Evolutionary conservation across 2,329 filamentous ascomycete species (phyloP).

Genomic region (Microdochium nivale): DNA sequence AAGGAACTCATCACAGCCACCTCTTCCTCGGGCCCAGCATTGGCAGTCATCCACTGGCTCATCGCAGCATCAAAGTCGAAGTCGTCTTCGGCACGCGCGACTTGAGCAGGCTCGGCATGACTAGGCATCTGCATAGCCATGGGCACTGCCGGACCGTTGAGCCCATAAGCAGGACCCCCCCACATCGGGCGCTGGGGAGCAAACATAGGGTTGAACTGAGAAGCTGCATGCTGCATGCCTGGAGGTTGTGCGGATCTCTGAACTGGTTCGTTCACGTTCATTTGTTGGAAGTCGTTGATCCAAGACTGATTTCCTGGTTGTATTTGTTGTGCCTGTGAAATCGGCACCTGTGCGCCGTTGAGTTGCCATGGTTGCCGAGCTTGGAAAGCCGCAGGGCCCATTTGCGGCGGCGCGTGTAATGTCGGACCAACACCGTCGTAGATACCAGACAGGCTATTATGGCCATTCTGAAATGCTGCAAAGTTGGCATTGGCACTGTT

Average conservation of each 20-base stretch:
- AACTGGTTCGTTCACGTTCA: conserved; percentile 46
- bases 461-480: conserved; percentile 7
- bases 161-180: neutral
- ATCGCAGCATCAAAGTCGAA: conserved; percentile 5
- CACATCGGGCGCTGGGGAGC: neutral
- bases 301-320: conserved; percentile 11
- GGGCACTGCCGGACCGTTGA: neutral
- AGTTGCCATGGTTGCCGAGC: conserved; percentile 5
- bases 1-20: neutral
- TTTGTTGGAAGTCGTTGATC: conserved; percentile 36
- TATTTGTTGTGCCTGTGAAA: neutral
- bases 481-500: conserved; percentile 8
- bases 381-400: neutral
- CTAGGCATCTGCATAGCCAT: conserved; percentile 5
- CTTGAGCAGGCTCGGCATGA: conserved; percentile 1
- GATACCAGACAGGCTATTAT: conserved; percentile 5
- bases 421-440: neutral
- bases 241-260: conserved; percentile 18
- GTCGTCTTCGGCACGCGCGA: conserved; percentile 1
- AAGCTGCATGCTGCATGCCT: conserved; percentile 6
- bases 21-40: neutral
- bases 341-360: neutral
- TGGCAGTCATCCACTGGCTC: conserved; percentile 4
- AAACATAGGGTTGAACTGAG: neutral
- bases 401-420: neutral